A percentile compares a stretch with the other conserved stretches of the same genome.
Conservation (phyloP, 129 eudicot species). For the Chrysanthemum lavandulifolium region DNA sequence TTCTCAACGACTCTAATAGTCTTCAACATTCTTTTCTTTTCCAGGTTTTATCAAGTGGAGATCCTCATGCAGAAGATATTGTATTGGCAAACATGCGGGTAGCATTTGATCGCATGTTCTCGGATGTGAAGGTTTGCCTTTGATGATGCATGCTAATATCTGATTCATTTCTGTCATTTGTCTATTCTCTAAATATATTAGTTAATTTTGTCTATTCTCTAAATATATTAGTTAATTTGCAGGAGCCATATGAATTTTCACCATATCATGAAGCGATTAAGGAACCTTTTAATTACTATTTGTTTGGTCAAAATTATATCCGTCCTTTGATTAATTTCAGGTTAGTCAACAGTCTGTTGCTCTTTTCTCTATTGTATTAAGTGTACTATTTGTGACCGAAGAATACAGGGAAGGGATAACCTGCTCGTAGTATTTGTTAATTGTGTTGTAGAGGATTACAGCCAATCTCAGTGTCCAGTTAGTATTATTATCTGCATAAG, state of each 20-base stretch:
- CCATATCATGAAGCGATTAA: slow-evolving; percentile 87
- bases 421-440: background rate
- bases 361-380: no score
- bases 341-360: slow-evolving; percentile 35
- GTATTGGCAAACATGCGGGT: slow-evolving; percentile 87
- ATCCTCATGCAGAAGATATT: slow-evolving; percentile 62
- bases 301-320: slow-evolving; percentile 82
- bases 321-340: slow-evolving; percentile 85
- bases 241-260: slow-evolving; percentile 91
- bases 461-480: background rate
- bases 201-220: slow-evolving; percentile 25
- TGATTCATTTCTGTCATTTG: slow-evolving; percentile 8
- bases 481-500: background rate
- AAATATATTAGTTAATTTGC: slow-evolving; percentile 34
- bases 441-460: background rate
- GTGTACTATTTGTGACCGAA: no score
- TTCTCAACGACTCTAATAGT: background rate
- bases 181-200: slow-evolving; percentile 15
- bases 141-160: background rate
- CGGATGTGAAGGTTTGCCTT: slow-evolving; percentile 73
- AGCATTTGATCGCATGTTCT: slow-evolving; percentile 71
- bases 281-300: slow-evolving; percentile 86
- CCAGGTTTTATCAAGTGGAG: slow-evolving; percentile 79
- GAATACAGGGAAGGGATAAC: no score
- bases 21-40: slow-evolving; percentile 12